Percentiles rank a stretch among this genome's conserved stretches.
Evolutionary conservation across 345 rosid species (phyloP).

Genomic region (Reutealis trisperma): DNA sequence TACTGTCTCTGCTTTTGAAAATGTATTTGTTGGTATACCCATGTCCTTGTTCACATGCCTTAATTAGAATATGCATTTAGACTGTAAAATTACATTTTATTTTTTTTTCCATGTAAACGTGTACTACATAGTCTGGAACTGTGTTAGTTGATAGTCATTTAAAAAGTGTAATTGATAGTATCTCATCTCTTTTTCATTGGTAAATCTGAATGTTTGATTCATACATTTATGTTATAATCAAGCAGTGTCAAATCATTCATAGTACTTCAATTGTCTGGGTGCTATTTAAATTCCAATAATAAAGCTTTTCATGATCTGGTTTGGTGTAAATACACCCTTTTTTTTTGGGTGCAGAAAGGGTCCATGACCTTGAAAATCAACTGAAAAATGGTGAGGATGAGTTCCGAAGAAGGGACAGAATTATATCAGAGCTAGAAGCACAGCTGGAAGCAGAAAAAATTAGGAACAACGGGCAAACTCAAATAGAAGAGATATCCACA

Average conservation of each 20-base stretch:
- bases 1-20: conserved; percentile 51
- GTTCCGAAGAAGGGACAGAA: conserved; percentile 51
- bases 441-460: conserved; percentile 53
- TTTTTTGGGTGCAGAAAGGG: conserved; percentile 53
- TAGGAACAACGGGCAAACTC: conserved; percentile 40
- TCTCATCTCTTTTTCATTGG: neutral
- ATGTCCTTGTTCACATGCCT: conserved; percentile 9
- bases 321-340: conserved; percentile 2
- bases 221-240: neutral
- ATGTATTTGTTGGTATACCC: conserved; percentile 55
- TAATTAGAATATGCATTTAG: conserved; percentile 10
- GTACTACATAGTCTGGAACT: neutral
- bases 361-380: conserved; percentile 54
- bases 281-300: neutral
- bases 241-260: neutral
- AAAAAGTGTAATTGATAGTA: neutral
- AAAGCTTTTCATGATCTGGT: neutral
- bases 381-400: conserved; percentile 44
- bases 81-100: neutral
- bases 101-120: neutral
- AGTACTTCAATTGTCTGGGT: neutral
- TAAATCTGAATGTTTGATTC: neutral
- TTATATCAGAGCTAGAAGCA: conserved; percentile 56
- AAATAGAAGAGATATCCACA: conserved; percentile 73
- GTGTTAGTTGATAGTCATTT: neutral